Evolutionary conservation across 2,329 filamentous ascomycete species (phyloP).

Genomic region (Leptographium galeiforme): DNA sequence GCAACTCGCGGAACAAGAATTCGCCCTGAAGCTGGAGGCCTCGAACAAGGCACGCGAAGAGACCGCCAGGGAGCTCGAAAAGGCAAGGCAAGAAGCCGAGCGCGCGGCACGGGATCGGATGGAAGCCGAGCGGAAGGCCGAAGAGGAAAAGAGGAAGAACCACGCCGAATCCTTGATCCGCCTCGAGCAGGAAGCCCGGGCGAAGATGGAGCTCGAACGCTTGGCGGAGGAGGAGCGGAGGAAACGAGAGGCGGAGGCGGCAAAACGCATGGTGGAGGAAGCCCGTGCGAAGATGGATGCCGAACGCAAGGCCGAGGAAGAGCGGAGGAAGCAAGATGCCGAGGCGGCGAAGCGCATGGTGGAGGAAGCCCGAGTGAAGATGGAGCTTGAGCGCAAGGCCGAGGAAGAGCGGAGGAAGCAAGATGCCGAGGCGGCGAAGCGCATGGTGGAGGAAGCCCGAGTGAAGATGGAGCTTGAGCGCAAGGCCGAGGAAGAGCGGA

Average conservation of each 20-base stretch:
- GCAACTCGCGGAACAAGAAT: slow-evolving; percentile 16
- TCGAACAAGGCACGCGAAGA: slow-evolving; percentile 28
- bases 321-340: slow-evolving; percentile 18
- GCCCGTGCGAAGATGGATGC: slow-evolving; percentile 16
- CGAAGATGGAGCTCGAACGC: slow-evolving; percentile 26
- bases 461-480: slow-evolving; percentile 26
- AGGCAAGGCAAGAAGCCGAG: slow-evolving; percentile 15
- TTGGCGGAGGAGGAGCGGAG: slow-evolving; percentile 24
- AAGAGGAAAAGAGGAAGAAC: slow-evolving; percentile 19
- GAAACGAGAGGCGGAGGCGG: slow-evolving; percentile 24
- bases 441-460: slow-evolving; percentile 21
- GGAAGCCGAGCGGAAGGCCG: slow-evolving; percentile 20
- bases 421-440: slow-evolving; percentile 20
- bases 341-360: slow-evolving; percentile 22
- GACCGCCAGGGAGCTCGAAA: slow-evolving; percentile 20
- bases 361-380: slow-evolving; percentile 20
- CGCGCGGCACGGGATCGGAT: slow-evolving; percentile 9
- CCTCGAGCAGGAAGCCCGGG: slow-evolving; percentile 21
- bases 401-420: slow-evolving; percentile 21
- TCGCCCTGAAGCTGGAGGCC: slow-evolving; percentile 14
- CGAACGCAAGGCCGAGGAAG: slow-evolving; percentile 20
- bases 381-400: slow-evolving; percentile 22
- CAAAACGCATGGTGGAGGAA: not conserved
- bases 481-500: slow-evolving; percentile 24
- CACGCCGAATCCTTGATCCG: slow-evolving; percentile 21